phyloP scores from a whole-genome alignment of 1,139 yeast species.

The Pichia sp. region DNA sequence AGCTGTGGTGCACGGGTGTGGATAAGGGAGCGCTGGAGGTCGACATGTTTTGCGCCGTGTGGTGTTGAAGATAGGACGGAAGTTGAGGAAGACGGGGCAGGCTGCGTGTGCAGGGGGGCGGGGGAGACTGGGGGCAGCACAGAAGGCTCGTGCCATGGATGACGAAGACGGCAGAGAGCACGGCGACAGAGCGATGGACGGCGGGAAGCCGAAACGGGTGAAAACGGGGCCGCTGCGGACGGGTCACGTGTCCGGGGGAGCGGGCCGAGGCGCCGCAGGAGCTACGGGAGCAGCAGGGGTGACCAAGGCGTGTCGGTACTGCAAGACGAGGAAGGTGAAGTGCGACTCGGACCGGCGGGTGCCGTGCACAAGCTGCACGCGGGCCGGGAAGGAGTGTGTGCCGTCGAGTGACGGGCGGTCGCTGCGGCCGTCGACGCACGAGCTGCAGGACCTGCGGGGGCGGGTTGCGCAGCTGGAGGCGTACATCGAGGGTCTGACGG shows the following conservation, averaged over 20 bases:
- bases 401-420: conserved; percentile 13
- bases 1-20: background rate
- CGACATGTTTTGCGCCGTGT: too few relatives aligned
- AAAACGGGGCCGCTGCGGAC: too few relatives aligned
- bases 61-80: background rate
- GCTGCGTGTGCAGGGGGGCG: too few relatives aligned
- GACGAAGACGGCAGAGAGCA: too few relatives aligned
- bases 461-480: conserved; percentile 1
- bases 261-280: too few relatives aligned
- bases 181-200: too few relatives aligned
- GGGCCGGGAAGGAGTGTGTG: conserved; percentile 6
- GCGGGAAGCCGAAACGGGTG: too few relatives aligned
- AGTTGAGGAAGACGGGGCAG: too few relatives aligned
- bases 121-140: too few relatives aligned
- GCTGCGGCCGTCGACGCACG: background rate
- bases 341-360: conserved; percentile 12
- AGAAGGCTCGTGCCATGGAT: too few relatives aligned
- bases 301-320: conserved; percentile 14
- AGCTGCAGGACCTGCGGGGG: background rate
- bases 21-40: background rate
- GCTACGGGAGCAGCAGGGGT: too few relatives aligned
- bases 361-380: conserved; percentile 18
- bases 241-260: too few relatives aligned
- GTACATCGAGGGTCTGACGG: background rate
- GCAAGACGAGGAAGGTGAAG: conserved; percentile 16